A percentile compares a stretch with the other conserved stretches of the same genome.
phyloP scores from a whole-genome alignment of 371 early-diverging fungal genomes.

The Zopfochytrium polystomum region DNA sequence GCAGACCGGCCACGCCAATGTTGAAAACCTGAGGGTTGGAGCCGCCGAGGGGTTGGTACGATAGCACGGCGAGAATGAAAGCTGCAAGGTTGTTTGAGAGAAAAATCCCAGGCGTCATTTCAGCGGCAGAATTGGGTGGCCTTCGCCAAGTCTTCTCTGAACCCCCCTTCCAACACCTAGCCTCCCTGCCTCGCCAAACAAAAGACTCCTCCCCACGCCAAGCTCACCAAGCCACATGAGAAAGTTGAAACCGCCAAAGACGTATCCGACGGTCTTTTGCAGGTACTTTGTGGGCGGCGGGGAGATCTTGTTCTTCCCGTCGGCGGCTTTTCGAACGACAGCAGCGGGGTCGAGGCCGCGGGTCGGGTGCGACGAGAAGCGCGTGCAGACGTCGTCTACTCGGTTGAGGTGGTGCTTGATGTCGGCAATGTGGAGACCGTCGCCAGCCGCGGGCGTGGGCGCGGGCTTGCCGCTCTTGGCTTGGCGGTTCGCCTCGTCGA shows the following conservation, averaged over 20 bases:
- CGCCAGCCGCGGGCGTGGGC: background rate
- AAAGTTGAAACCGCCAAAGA: slow-evolving; percentile 31
- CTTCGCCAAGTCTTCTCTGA: no score
- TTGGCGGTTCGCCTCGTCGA: background rate
- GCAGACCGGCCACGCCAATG: slow-evolving; percentile 52
- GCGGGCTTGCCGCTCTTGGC: background rate
- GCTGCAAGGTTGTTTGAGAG: no score
- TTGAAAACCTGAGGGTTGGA: slow-evolving; percentile 33
- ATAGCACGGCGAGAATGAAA: slow-evolving; percentile 25
- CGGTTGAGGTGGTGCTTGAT: slow-evolving; percentile 13
- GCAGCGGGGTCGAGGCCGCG: slow-evolving; percentile 24
- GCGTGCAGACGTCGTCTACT: slow-evolving; percentile 18
- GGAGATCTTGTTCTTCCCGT: slow-evolving; percentile 23
- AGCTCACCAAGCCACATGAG: slow-evolving; percentile 31
- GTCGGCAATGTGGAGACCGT: slow-evolving; percentile 7
- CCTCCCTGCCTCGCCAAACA: no score
- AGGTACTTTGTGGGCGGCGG: slow-evolving; percentile 8
- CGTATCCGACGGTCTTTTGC: slow-evolving; percentile 27
- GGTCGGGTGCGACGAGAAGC: slow-evolving; percentile 19
- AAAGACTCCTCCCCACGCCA: no score
- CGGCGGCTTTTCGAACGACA: slow-evolving; percentile 7
- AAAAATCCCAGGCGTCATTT: no score
- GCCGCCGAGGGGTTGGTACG: slow-evolving; percentile 45
- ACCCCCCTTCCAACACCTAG: no score
- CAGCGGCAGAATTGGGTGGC: no score